These are phyloP conservation scores for Striga hermonthica DNA, from an alignment of 305 asterid genomes.

Conservation along the genomic window DNA sequence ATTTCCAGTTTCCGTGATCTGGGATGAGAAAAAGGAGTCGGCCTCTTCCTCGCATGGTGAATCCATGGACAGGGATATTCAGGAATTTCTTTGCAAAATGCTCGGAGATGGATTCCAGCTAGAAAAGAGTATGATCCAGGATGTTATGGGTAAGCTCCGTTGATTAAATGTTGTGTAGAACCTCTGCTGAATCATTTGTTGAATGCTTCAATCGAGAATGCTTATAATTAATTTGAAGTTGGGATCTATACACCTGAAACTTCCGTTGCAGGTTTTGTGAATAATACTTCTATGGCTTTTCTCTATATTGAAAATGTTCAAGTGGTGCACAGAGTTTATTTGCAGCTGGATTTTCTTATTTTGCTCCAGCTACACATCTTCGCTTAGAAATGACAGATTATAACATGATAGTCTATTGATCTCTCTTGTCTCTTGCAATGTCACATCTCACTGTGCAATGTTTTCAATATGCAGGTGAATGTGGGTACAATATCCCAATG, in stretches of 20 bases:
- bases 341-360: not conserved
- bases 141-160: conserved; percentile 64
- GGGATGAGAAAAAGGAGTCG: conserved; percentile 49
- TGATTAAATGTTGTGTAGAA: conserved; percentile 1
- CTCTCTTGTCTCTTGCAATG: conserved; percentile 27
- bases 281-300: not conserved
- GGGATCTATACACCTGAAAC: not conserved
- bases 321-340: not conserved
- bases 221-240: not conserved
- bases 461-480: conserved; percentile 64
- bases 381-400: conserved; percentile 14
- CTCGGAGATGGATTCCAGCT: conserved; percentile 77
- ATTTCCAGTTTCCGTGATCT: conserved; percentile 46
- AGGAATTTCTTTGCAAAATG: conserved; percentile 67
- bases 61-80: conserved; percentile 44
- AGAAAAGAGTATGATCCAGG: conserved; percentile 52
- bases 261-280: conserved; percentile 7
- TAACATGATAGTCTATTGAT: conserved; percentile 23
- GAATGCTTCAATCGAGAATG: conserved; percentile 14
- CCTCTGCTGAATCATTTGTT: not conserved
- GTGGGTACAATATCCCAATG: conserved; percentile 65
- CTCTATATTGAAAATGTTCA: too few relatives aligned
- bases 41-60: conserved; percentile 35
- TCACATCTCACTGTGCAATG: conserved; percentile 32
- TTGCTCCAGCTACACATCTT: conserved; percentile 3